Percentiles rank a stretch among this genome's conserved stretches.
Conservation (phyloP, 2,329 filamentous ascomycete species). For the Pseudocercospora crystallina region DNA sequence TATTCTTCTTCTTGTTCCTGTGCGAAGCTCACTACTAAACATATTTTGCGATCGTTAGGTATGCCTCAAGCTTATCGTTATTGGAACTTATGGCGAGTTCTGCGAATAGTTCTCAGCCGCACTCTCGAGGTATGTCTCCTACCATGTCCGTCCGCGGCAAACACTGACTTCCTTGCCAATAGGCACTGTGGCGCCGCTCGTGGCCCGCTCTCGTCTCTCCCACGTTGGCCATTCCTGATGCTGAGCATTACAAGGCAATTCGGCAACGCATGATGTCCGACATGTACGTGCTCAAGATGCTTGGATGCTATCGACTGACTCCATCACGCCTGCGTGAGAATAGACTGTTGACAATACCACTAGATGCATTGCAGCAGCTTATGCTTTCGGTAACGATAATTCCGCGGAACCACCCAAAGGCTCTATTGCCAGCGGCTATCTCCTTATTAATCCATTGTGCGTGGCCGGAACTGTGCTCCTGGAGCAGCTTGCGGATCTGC, state of each 20-base stretch:
- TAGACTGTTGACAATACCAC: too few relatives aligned
- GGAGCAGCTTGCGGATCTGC: conserved; percentile 14
- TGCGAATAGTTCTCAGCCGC: conserved; percentile 17
- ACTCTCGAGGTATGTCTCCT: background rate
- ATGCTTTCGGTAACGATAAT: conserved; percentile 11
- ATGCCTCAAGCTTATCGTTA: conserved; percentile 6
- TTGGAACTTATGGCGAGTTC: conserved; percentile 20
- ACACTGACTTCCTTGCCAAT: background rate
- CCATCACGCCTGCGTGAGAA: too few relatives aligned
- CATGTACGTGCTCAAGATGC: conserved; percentile 1
- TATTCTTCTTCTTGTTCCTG: background rate
- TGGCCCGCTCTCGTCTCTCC: conserved; percentile 11
- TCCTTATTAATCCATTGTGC: conserved; percentile 11
- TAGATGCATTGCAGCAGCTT: conserved; percentile 13
- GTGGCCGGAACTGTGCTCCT: conserved; percentile 18
- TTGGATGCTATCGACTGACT: too few relatives aligned
- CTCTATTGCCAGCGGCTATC: conserved; percentile 6
- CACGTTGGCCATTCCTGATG: background rate
- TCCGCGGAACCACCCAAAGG: conserved; percentile 5
- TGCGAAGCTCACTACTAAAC: too few relatives aligned
- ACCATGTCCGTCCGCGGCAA: too few relatives aligned
- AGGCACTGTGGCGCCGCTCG: conserved; percentile 20
- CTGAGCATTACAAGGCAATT: conserved; percentile 12
- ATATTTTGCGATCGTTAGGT: too few relatives aligned
- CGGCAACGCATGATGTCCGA: conserved; percentile 13